These are phyloP conservation scores for Cladophialophora bantiana DNA, from an alignment of 2,329 filamentous ascomycete genomes.

Conservation along the genomic window DNA sequence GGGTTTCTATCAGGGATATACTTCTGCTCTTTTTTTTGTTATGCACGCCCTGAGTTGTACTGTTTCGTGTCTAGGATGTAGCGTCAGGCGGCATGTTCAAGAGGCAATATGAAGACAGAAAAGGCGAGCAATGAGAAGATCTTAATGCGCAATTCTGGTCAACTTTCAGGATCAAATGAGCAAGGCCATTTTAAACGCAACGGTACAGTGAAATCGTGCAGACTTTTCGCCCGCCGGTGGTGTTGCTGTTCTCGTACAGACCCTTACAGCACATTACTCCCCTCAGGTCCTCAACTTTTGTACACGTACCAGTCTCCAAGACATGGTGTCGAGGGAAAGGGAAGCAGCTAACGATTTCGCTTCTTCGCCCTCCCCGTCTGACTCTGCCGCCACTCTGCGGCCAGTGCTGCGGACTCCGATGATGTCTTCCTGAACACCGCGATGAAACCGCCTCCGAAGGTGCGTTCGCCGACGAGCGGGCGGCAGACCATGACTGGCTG, in stretches of 20 bases:
- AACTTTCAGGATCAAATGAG: not conserved
- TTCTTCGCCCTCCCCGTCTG: constrained; percentile 33
- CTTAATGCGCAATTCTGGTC: not conserved
- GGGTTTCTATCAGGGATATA: not conserved
- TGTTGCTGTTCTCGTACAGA: not conserved
- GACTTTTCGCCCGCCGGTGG: not conserved
- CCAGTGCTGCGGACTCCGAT: constrained; percentile 16
- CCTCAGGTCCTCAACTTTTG: not conserved
- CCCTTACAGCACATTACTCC: not conserved
- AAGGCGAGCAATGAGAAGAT: not conserved
- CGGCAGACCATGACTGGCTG: constrained; percentile 59
- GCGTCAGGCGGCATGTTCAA: not conserved
- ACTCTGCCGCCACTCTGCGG: constrained; percentile 23
- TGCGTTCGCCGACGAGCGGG: constrained; percentile 57
- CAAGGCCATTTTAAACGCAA: not conserved
- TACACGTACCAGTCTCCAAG: not conserved
- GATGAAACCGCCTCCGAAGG: constrained; percentile 60
- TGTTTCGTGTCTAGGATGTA: not conserved
- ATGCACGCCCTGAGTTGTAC: constrained; percentile 1
- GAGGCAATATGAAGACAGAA: constrained; percentile 4
- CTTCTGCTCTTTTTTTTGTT: not conserved
- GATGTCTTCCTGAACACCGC: constrained; percentile 55
- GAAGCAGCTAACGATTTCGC: constrained; percentile 18
- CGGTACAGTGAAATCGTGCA: not conserved
- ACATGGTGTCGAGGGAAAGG: not conserved